Evolutionary conservation across 2,329 filamentous ascomycete genomes (phyloP).

Genomic region (Sclerotinia subarctica): DNA sequence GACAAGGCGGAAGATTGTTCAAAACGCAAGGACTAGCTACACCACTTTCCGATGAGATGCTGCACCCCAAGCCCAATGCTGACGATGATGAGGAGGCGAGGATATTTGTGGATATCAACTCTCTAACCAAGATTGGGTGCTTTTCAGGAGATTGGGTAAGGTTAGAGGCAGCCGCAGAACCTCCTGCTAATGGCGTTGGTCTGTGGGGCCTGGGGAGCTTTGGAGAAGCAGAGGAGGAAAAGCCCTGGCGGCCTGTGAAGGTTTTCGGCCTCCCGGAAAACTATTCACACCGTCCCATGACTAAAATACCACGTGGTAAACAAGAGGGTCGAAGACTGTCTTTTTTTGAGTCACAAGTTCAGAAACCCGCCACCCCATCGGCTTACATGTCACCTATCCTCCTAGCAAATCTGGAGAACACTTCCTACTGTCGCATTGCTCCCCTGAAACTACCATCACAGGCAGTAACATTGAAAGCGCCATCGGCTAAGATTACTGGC

Average conservation of each 20-base stretch:
- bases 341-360: slow-evolving; percentile 67
- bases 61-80: slow-evolving; percentile 75
- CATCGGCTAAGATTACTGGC: slow-evolving; percentile 54
- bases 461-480: slow-evolving; percentile 49
- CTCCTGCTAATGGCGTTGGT: slow-evolving; percentile 63
- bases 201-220: slow-evolving; percentile 67
- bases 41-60: slow-evolving; percentile 68
- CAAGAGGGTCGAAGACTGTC: slow-evolving; percentile 52
- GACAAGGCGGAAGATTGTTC: slow-evolving; percentile 74
- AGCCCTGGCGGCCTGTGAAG: slow-evolving; percentile 76
- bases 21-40: slow-evolving; percentile 74
- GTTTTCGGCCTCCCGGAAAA: slow-evolving; percentile 86
- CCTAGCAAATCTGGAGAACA: slow-evolving; percentile 77
- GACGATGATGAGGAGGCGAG: slow-evolving; percentile 86
- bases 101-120: slow-evolving; percentile 84
- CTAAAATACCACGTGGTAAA: slow-evolving; percentile 56
- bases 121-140: slow-evolving; percentile 84
- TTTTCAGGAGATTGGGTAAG: slow-evolving; percentile 98
- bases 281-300: slow-evolving; percentile 59
- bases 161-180: slow-evolving; percentile 73
- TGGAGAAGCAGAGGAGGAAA: slow-evolving; percentile 55
- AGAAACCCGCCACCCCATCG: slow-evolving; percentile 54
- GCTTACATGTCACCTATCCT: slow-evolving; percentile 83
- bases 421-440: slow-evolving; percentile 75
- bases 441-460: slow-evolving; percentile 56